Base-by-base conservation (phyloP, 176 grass and related monocot genomes). In the Luzula sylvatica region DNA sequence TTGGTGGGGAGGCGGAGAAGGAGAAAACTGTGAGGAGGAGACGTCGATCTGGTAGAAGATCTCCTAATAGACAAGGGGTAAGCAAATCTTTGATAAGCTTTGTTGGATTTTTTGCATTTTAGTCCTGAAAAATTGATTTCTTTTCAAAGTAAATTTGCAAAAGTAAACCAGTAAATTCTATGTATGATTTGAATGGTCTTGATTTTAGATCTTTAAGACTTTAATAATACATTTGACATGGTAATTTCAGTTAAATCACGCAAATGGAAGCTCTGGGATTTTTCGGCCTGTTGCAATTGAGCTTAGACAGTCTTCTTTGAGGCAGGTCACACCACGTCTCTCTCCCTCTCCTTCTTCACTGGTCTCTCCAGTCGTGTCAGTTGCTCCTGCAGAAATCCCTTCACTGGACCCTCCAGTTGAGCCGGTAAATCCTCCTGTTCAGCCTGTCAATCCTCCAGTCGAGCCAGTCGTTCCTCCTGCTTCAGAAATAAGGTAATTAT, bases 1-100 rank as follows among this genome's bases (percentile, higher is more conserved):
- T 98, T 72, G 86, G 86, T 29, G 78, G 65, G 32, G 50, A 78
- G 71, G 82, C 73, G 73, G 66, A 90, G 38, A 69, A 61, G 49
- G 38, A 15, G 49, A 66, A 69, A 20, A 75, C 58, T 69, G 29
- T 71, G 30, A 75, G 69, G 38, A 90, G 75, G 71, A 65, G 81
- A 6, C 78, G 86, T 8, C 69, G 75, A 47, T 67, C 84, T 2
- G 42, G 53, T 6, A 87, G 78, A 24, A 81, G 66, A 69, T 72
- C 80, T 38, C 62, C 58, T 11, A 43, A 46, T 40, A 67, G 55
- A 23, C 39, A 59, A 25, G 53, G 55, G 70, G 87, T 93, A 68
- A 45, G 66, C 29, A 6, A 15, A 24, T 17, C 16, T 22, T 44
- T 20, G 17, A 7, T 35, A 18, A 30, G 5, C 63, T 23, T 44